Evolutionary conservation across 1,284 basidiomycete genomes (phyloP).

Genomic region (Marasmius fiardii): DNA sequence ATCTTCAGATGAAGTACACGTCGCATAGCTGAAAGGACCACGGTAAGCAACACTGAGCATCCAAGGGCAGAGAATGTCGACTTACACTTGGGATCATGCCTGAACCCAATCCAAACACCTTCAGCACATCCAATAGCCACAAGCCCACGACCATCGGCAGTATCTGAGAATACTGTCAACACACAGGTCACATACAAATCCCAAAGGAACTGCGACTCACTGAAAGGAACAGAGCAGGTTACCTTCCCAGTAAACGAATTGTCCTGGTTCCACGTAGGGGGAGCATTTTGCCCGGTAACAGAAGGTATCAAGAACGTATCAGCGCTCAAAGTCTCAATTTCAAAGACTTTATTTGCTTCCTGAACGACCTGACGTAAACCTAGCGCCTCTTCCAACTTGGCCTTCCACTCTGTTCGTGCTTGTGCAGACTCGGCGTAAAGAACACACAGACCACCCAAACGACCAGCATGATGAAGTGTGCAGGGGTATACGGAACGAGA

Average conservation of each 20-base stretch:
- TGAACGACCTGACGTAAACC: conserved; percentile 82
- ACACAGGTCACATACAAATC: background rate
- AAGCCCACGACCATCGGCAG: conserved; percentile 78
- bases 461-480: conserved; percentile 80
- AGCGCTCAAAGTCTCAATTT: conserved; percentile 79
- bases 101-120: conserved; percentile 95
- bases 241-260: conserved; percentile 82
- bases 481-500: conserved; percentile 77
- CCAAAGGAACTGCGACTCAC: conserved; percentile 44
- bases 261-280: conserved; percentile 65
- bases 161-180: conserved; percentile 42
- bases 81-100: conserved; percentile 82
- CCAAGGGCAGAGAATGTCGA: background rate
- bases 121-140: conserved; percentile 94
- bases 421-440: conserved; percentile 81
- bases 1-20: conserved; percentile 87
- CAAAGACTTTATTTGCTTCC: conserved; percentile 90
- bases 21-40: conserved; percentile 60
- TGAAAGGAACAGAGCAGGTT: conserved; percentile 90
- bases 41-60: background rate
- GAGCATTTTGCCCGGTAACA: conserved; percentile 41
- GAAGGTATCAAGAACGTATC: conserved; percentile 81
- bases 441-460: conserved; percentile 76
- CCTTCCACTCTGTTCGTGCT: conserved; percentile 83
- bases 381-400: conserved; percentile 86